A percentile compares a stretch with the other conserved stretches of the same genome.
These are phyloP conservation scores for Verruconis gallopava DNA, from an alignment of 2,329 filamentous ascomycete genomes.

Conservation along the genomic window DNA sequence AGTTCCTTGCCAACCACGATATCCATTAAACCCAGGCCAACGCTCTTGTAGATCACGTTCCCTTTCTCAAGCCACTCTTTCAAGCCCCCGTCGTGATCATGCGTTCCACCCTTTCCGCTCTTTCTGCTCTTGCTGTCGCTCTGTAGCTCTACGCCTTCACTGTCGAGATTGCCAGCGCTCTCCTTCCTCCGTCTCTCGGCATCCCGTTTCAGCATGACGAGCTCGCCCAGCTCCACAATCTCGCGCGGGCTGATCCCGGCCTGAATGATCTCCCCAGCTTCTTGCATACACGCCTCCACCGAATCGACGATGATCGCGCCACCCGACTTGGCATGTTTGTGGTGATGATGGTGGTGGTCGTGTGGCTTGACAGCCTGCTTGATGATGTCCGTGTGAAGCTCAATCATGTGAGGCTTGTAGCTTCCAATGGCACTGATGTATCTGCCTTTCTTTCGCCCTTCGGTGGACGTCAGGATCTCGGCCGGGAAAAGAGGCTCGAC, in stretches of 20 bases:
- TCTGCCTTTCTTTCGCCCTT: constrained; percentile 56
- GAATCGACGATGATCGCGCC: constrained; percentile 53
- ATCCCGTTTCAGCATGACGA: constrained; percentile 51
- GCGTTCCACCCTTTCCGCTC: constrained; percentile 14
- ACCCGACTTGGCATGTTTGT: constrained; percentile 47
- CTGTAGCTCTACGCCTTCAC: constrained; percentile 23
- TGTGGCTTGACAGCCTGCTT: constrained; percentile 45
- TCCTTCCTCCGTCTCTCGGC: constrained; percentile 26
- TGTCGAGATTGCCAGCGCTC: constrained; percentile 20
- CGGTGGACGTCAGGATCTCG: constrained; percentile 55
- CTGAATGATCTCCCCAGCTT: constrained; percentile 77
- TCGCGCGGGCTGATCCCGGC: constrained; percentile 60
- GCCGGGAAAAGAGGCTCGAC: constrained; percentile 62
- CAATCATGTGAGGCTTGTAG: constrained; percentile 62
- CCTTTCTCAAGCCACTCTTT: constrained; percentile 48
- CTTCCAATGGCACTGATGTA: constrained; percentile 62
- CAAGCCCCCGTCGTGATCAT: constrained; percentile 29
- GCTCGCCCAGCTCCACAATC: constrained; percentile 76
- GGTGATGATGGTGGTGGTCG: constrained; percentile 46
- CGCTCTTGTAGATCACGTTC: constrained; percentile 57
- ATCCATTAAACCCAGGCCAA: constrained; percentile 51
- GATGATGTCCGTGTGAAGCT: constrained; percentile 67
- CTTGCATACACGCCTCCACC: constrained; percentile 63
- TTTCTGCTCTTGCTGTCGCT: constrained; percentile 15
- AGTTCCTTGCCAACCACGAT: constrained; percentile 48